A percentile compares a stretch with the other conserved stretches of the same genome.
phyloP scores from a whole-genome alignment of 192 early-diverging fungal species.

The Anaeromyces robustus region DNA sequence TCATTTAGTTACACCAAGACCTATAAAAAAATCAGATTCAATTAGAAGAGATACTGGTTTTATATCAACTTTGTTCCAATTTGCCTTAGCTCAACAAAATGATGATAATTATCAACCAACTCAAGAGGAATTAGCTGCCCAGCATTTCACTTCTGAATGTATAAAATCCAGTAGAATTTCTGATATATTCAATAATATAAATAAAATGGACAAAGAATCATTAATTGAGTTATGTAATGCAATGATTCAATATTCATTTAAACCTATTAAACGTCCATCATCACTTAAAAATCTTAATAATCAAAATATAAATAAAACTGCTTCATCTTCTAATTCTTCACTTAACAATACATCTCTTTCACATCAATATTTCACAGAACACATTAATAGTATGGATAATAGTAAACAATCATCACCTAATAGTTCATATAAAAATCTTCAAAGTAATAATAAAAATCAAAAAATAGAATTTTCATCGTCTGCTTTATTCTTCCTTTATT shows the following conservation, averaged over 20 bases:
- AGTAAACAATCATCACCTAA: not conserved
- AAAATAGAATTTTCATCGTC: not conserved
- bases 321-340: not conserved
- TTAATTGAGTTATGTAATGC: slow-evolving; percentile 3
- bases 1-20: slow-evolving; percentile 21
- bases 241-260: slow-evolving; percentile 4
- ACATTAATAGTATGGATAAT: not conserved
- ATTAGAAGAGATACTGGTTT: slow-evolving; percentile 41
- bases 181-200: slow-evolving; percentile 35
- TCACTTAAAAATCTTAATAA: not conserved
- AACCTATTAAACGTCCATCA: not conserved
- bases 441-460: not conserved
- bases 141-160: slow-evolving; percentile 47
- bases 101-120: slow-evolving; percentile 29
- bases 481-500: not conserved
- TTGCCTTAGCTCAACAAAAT: slow-evolving; percentile 40
- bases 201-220: slow-evolving; percentile 28
- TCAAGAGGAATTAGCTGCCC: slow-evolving; percentile 49
- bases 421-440: not conserved
- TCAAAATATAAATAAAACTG: not conserved
- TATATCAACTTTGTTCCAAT: slow-evolving; percentile 61
- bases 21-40: slow-evolving; percentile 17
- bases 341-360: not conserved
- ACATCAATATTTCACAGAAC: not conserved
- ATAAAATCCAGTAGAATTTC: slow-evolving; percentile 45